These are phyloP conservation scores for Lactifluus volemus DNA, from an alignment of 768 basidiomycete species.

Conservation along the genomic window DNA sequence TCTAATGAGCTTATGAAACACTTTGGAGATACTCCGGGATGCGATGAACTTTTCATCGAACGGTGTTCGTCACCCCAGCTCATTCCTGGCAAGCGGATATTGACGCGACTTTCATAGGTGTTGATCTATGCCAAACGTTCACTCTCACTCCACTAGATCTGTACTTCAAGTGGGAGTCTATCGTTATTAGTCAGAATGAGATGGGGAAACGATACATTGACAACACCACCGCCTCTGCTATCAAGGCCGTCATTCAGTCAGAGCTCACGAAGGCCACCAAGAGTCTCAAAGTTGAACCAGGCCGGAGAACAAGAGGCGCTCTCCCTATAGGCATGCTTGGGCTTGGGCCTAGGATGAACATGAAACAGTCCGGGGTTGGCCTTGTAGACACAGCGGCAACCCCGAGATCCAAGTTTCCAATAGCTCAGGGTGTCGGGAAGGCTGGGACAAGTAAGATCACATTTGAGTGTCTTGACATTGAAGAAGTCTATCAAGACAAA, in stretches of 20 bases:
- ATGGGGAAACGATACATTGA: conserved; percentile 18
- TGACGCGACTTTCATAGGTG: conserved; percentile 34
- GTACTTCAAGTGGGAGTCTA: conserved; percentile 63
- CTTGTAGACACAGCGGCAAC: conserved; percentile 1
- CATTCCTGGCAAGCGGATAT: neutral
- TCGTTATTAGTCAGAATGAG: neutral
- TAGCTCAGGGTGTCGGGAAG: neutral
- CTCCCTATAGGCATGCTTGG: conserved; percentile 15
- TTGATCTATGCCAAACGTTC: conserved; percentile 55
- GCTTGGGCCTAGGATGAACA: conserved; percentile 22
- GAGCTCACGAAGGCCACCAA: conserved; percentile 1
- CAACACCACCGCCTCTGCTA: conserved; percentile 4
- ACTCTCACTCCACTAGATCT: conserved; percentile 44
- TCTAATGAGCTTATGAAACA: neutral
- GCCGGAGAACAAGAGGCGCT: neutral
- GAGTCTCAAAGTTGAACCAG: neutral
- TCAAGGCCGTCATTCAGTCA: conserved; percentile 6
- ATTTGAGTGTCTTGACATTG: conserved; percentile 14
- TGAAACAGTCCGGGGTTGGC: conserved; percentile 22
- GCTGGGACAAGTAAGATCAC: conserved; percentile 4
- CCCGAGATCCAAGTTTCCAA: neutral
- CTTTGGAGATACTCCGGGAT: conserved; percentile 8
- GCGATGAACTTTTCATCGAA: conserved; percentile 11
- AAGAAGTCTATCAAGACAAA: conserved; percentile 25
- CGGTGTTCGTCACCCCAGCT: conserved; percentile 7